Base-by-base conservation (phyloP, 192 early-diverging fungal genomes). In the Coemansia sp. region DNA sequence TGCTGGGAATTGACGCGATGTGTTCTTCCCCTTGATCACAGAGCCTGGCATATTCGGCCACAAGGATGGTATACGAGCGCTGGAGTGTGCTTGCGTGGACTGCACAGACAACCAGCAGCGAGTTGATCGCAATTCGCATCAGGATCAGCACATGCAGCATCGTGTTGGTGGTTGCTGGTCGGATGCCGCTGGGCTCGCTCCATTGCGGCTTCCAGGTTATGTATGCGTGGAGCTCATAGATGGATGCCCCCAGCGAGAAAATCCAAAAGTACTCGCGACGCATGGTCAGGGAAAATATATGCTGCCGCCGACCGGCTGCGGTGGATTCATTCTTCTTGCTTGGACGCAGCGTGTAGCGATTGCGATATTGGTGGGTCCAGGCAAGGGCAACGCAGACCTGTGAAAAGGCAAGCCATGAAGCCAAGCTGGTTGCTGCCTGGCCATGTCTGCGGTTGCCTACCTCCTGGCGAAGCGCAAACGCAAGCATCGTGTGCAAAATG, bases 131-230 rank as follows among this genome's bases (percentile, higher is more conserved):
- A 31, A 74, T 70, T 37, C 77, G 77, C 50, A 80, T 60, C n/a
- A 57, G 56, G 56, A 80, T 80, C 63, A 80, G 61, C 22, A 62
- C 63, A 17, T 50, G 71, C 57, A 80, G 61, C 77, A 80, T 70
- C n/a, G 61, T 65, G 58, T 23, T 74, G 22, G 31, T 33, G 2
- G 72, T 64, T 33, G 77, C 71, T 27, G 57, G 64, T 42, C 45
- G 54, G 6, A 47, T 40, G 15, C 23, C 58, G 22, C 42, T 19
- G 20, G 36, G 37, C 20, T 48, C 48, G 20, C 33, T 23, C 45
- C 59, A 63, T 28, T 57, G 44, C 40, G 47, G 50, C 30, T 57
- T 61, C 64, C 63, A 68, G 57, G 50, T 63, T 59, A 74, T 74
- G 62, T 80, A 80, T 38, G 67, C 71, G 55, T 62, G 55, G 45